phyloP scores from a whole-genome alignment of 345 rosid species.

The Physaria fendleri region DNA sequence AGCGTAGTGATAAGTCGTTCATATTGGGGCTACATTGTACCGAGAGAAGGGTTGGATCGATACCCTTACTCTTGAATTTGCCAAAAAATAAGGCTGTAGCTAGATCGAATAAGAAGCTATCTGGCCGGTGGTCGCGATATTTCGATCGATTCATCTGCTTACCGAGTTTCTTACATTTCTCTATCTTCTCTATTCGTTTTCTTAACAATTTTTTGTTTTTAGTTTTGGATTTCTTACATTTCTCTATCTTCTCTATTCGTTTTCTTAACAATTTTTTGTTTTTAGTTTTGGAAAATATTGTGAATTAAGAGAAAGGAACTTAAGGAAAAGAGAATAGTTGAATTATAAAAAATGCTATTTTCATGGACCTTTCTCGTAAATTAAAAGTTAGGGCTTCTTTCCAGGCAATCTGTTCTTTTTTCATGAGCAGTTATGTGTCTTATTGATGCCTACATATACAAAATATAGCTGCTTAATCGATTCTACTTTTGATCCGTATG shows the following conservation, averaged over 20 bases:
- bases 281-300: too few species aligned
- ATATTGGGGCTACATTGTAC: conserved; percentile 52
- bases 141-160: conserved; percentile 65
- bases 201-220: too few species aligned
- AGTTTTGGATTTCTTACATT: too few species aligned
- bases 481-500: too few species aligned
- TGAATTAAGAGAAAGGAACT: conserved; percentile 25
- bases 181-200: too few species aligned
- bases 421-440: conserved; percentile 23
- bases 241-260: too few species aligned
- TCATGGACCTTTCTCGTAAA: conserved; percentile 9
- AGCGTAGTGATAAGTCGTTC: neutral
- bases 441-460: conserved; percentile 9
- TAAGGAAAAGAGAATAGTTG: neutral
- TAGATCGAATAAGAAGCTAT: conserved; percentile 47
- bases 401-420: conserved; percentile 23
- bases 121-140: conserved; percentile 70
- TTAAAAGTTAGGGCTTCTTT: neutral
- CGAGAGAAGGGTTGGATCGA: conserved; percentile 40
- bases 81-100: conserved; percentile 65
- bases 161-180: conserved; percentile 71
- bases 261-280: too few species aligned
- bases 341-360: neutral
- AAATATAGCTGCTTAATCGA: too few species aligned
- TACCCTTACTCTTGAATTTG: conserved; percentile 52